Conservation (phyloP, 2,329 filamentous ascomycete species). For the Nothophaeocryptopus gaeumannii region DNA sequence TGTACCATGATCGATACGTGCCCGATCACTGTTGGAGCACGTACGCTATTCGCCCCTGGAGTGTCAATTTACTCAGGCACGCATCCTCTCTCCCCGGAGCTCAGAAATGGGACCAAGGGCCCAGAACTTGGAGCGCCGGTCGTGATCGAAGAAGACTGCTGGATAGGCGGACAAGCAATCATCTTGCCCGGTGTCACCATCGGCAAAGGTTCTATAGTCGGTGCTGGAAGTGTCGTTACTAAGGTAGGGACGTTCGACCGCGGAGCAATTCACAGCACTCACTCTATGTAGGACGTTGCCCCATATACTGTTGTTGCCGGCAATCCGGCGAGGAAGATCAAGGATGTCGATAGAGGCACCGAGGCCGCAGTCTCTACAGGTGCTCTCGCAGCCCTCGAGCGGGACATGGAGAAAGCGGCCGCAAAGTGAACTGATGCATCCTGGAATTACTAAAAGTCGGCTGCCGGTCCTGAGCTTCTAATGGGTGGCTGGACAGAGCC, state of each 20-base stretch:
- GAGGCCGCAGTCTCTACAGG: slow-evolving; percentile 30
- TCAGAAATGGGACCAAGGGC: slow-evolving; percentile 71
- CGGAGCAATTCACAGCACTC: too few species aligned
- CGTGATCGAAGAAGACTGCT: slow-evolving; percentile 74
- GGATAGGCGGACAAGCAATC: slow-evolving; percentile 69
- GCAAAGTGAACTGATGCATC: too few species aligned
- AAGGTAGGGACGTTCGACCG: slow-evolving; percentile 47
- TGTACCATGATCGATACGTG: slow-evolving; percentile 76
- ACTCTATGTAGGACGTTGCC: slow-evolving; percentile 52
- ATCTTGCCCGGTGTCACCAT: slow-evolving; percentile 76
- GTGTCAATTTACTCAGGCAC: slow-evolving; percentile 71
- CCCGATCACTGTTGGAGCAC: slow-evolving; percentile 68
- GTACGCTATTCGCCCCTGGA: slow-evolving; percentile 76
- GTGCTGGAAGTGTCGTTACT: slow-evolving; percentile 79
- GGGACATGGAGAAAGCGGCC: neutral
- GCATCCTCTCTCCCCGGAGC: slow-evolving; percentile 71
- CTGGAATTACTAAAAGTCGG: too few species aligned
- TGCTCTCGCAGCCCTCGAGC: slow-evolving; percentile 18
- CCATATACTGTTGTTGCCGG: slow-evolving; percentile 62
- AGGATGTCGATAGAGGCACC: slow-evolving; percentile 30
- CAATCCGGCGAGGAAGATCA: slow-evolving; percentile 62
- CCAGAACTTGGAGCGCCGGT: slow-evolving; percentile 74
- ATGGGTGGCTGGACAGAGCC: too few species aligned
- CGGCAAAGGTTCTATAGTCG: slow-evolving; percentile 69
- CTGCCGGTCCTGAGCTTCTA: too few species aligned